Base-by-base conservation (phyloP, 495 filamentous ascomycete species). In the Xylaria cubensis region DNA sequence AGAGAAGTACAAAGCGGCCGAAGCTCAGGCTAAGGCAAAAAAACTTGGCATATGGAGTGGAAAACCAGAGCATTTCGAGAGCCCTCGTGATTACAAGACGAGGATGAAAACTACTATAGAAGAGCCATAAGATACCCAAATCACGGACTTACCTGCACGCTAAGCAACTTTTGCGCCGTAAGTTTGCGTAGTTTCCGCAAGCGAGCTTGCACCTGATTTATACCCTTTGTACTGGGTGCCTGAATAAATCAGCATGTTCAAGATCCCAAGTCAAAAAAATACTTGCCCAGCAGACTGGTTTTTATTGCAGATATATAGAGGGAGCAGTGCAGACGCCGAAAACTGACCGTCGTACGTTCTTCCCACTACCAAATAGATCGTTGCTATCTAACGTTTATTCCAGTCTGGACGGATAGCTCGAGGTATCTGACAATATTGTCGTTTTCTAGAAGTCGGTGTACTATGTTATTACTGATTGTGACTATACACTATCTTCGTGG, bases 21-120 rank as follows among this genome's bases (percentile, higher is more conserved):
- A 98, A 82, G 86, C 78, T 77, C 81, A 82, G 82, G 95, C 97
- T 3, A 93, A 90, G 85, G 77, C 75, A 74, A 86, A 83, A 77
- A 88, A 87, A 68, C 87, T 83, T 74, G 96, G 96, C 3, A 90
- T 99, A 83, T 98, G 96, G 95, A 70, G 80, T 69, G 83, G 78
- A 21, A 83, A 84, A 34, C 80, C 76, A 73, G 85, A 86, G 73
- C 85, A 84, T 53, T 88, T 90, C 70, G 93, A 97, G 82, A 96
- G 90, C 80, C 96, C 95, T 41, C 86, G 93, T 67, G 92, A 92
- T 58, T 99, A 93, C 80, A 99, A 99, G 86, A 92, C 80, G 41
- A 82, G 93, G 71, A 77, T 81, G 72, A 84, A 83, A 74, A 82
- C 83, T 50, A 82, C 83, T 50, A 0, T 41, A 58, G 82, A 83